A percentile compares a stretch with the other conserved stretches of the same genome.
These are phyloP conservation scores for Aspergillus ibericus DNA, from an alignment of 2,329 filamentous ascomycete species.

Conservation along the genomic window DNA sequence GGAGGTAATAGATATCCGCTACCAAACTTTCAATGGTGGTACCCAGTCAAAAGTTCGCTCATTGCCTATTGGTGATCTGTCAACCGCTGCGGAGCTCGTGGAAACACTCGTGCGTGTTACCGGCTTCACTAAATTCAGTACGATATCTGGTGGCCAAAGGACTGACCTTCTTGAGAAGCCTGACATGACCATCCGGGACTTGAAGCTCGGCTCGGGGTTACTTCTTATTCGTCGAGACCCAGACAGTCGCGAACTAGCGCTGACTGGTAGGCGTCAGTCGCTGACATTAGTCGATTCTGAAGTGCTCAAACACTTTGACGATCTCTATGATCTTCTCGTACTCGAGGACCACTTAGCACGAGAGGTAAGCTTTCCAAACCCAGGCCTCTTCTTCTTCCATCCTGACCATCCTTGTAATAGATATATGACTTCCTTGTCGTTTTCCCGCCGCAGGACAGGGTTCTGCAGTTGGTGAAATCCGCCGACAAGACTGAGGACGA, in stretches of 20 bases:
- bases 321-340: constrained; percentile 77
- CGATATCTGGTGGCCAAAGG: constrained; percentile 69
- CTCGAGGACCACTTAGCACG: constrained; percentile 68
- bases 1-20: constrained; percentile 66
- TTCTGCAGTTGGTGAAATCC: constrained; percentile 61
- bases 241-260: constrained; percentile 41
- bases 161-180: constrained; percentile 62
- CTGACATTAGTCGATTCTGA: constrained; percentile 69
- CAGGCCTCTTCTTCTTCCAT: background rate
- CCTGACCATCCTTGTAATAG: constrained; percentile 33
- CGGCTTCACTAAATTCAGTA: constrained; percentile 72
- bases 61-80: constrained; percentile 66
- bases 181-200: constrained; percentile 64
- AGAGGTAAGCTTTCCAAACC: constrained; percentile 53
- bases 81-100: constrained; percentile 69
- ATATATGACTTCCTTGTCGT: constrained; percentile 70
- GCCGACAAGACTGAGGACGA: constrained; percentile 55
- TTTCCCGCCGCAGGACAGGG: constrained; percentile 66
- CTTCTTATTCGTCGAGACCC: constrained; percentile 64
- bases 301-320: constrained; percentile 77
- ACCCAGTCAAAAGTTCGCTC: constrained; percentile 60
- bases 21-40: constrained; percentile 69
- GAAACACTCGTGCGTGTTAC: constrained; percentile 67
- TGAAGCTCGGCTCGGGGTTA: constrained; percentile 64
- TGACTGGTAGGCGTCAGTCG: constrained; percentile 47